A percentile compares a stretch with the other conserved stretches of the same genome.
These are phyloP conservation scores for Oryza longistaminata DNA, from an alignment of 176 grass and related monocot genomes.

Conservation along the genomic window DNA sequence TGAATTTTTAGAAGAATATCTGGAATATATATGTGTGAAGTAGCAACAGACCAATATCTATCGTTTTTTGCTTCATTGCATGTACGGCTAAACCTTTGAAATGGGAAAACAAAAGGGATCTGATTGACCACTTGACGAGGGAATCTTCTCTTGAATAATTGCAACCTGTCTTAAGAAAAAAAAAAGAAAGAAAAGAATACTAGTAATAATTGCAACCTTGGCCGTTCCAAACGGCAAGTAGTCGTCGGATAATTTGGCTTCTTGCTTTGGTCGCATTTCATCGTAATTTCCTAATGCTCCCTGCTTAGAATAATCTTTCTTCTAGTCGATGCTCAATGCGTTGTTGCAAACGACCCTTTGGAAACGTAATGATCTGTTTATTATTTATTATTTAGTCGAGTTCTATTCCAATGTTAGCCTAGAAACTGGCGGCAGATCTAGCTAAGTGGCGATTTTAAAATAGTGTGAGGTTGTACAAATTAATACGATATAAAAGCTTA, in stretches of 20 bases:
- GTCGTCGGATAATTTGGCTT: not conserved
- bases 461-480: no score
- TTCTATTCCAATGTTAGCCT: not conserved
- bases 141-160: conserved; percentile 21
- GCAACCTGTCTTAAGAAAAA: not conserved
- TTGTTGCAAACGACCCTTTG: not conserved
- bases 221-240: not conserved
- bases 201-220: not conserved
- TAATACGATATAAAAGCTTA: no score
- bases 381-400: not conserved
- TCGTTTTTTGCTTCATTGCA: not conserved
- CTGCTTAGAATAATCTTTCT: conserved; percentile 11
- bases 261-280: not conserved
- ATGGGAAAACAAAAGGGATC: not conserved
- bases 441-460: no score
- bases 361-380: not conserved
- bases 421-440: not conserved
- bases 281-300: not conserved
- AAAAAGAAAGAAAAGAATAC: not conserved
- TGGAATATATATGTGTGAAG: not conserved
- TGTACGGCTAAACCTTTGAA: not conserved
- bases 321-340: not conserved
- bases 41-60: not conserved
- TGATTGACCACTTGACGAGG: not conserved
- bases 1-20: not conserved